Evolutionary conservation across 345 rosid species (phyloP).

Genomic region (Citrus hindsii): DNA sequence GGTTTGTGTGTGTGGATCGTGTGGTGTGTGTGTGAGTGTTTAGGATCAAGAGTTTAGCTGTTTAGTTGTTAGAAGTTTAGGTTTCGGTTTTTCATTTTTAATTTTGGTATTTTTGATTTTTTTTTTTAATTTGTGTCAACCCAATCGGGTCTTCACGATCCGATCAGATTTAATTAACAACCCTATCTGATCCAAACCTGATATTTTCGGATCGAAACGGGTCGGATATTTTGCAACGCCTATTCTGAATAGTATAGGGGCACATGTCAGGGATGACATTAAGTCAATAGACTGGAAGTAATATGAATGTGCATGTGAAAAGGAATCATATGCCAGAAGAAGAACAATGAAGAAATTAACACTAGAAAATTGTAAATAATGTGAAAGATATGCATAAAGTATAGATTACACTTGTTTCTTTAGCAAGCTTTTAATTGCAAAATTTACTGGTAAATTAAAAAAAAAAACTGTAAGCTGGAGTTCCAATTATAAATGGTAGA

Average conservation of each 20-base stretch:
- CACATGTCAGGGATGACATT: background rate
- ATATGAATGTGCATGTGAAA: background rate
- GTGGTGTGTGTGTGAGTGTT: no score
- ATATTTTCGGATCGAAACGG: rapidly evolving
- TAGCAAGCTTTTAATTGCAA: background rate
- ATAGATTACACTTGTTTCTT: background rate
- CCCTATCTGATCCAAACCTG: rapidly evolving
- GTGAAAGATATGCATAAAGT: background rate
- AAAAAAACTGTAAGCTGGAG: background rate
- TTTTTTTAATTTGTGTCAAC: no score
- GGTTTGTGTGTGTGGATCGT: no score
- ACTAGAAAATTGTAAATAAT: background rate
- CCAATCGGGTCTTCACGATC: no score
- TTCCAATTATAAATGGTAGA: no score
- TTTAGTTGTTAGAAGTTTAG: no score
- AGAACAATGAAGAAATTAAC: background rate
- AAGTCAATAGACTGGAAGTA: background rate
- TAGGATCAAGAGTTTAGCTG: no score
- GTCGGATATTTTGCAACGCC: no score
- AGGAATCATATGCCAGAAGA: background rate
- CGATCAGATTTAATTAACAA: no score
- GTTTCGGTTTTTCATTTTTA: no score
- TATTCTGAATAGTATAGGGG: background rate
- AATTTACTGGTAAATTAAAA: no score
- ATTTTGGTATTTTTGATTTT: no score